Evolutionary conservation across 148 eudicot species (phyloP).

Genomic region (Vaccinium corymbosum): DNA sequence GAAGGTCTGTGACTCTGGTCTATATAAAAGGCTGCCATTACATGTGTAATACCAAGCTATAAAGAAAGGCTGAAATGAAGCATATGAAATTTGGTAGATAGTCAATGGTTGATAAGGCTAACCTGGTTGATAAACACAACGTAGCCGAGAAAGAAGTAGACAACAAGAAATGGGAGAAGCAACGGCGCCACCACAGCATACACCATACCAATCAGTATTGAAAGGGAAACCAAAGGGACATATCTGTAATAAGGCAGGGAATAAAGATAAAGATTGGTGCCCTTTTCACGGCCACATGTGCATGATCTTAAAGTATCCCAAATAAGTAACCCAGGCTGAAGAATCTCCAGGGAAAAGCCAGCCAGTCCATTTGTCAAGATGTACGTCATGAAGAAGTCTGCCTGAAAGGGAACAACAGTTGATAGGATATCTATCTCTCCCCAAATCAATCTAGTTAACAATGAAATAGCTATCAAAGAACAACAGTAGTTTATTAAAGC

Average conservation of each 20-base stretch:
- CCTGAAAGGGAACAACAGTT: constrained; percentile 42
- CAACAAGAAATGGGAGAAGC: constrained; percentile 84
- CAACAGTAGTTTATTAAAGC: not conserved
- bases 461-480: not conserved
- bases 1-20: not conserved
- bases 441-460: not conserved
- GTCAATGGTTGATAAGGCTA: constrained; percentile 4
- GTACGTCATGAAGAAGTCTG: constrained; percentile 90
- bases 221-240: constrained; percentile 65
- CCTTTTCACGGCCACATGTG: constrained; percentile 63
- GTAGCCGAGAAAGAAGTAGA: constrained; percentile 79
- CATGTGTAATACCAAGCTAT: not conserved
- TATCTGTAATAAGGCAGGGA: constrained; percentile 71
- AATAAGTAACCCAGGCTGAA: constrained; percentile 75
- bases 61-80: not conserved
- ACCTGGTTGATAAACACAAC: constrained; percentile 89
- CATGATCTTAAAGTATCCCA: constrained; percentile 55
- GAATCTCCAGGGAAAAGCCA: constrained; percentile 81
- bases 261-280: constrained; percentile 56
- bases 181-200: constrained; percentile 87
- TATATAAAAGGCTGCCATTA: not conserved
- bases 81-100: not conserved
- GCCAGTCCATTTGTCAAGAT: constrained; percentile 84
- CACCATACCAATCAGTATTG: constrained; percentile 72
- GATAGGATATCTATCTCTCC: not conserved